Evolutionary conservation across 441 rosid species (phyloP).

Genomic region (Aquilaria agallochum): DNA sequence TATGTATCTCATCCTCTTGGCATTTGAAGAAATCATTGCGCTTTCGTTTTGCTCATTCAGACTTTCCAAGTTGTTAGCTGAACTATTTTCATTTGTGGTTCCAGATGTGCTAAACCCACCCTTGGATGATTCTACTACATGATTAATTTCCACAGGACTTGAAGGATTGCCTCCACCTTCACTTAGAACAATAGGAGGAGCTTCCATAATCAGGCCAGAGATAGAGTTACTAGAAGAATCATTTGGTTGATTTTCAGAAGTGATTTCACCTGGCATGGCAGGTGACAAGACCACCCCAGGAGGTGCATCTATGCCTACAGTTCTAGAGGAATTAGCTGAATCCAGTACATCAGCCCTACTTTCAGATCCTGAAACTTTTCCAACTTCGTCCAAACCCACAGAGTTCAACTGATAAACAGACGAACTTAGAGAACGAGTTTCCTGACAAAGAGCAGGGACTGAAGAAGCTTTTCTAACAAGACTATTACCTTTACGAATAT

Average conservation of each 20-base stretch:
- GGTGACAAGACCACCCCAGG: conserved; percentile 48
- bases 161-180: conserved; percentile 33
- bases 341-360: conserved; percentile 25
- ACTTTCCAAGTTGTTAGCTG: conserved; percentile 30
- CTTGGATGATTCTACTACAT: conserved; percentile 31
- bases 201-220: conserved; percentile 39
- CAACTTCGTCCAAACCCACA: conserved; percentile 30
- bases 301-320: conserved; percentile 27
- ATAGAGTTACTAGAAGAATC: conserved; percentile 31
- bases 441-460: conserved; percentile 37
- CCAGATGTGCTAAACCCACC: conserved; percentile 36
- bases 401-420: conserved; percentile 37
- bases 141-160: conserved; percentile 33
- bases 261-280: conserved; percentile 25
- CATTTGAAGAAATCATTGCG: conserved; percentile 32
- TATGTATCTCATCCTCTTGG: conserved; percentile 53
- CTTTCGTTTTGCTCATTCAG: conserved; percentile 37
- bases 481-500: conserved; percentile 93
- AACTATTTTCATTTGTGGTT: conserved; percentile 31
- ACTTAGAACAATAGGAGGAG: conserved; percentile 26
- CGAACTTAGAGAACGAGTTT: conserved; percentile 34
- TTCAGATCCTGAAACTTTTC: conserved; percentile 32
- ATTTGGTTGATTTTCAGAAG: conserved; percentile 27
- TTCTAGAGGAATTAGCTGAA: conserved; percentile 18
- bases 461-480: conserved; percentile 69